Percentiles rank a stretch among this genome's conserved stretches.
Evolutionary conservation across 257 asterid genomes (phyloP).

Genomic region (Prunella vulgaris): DNA sequence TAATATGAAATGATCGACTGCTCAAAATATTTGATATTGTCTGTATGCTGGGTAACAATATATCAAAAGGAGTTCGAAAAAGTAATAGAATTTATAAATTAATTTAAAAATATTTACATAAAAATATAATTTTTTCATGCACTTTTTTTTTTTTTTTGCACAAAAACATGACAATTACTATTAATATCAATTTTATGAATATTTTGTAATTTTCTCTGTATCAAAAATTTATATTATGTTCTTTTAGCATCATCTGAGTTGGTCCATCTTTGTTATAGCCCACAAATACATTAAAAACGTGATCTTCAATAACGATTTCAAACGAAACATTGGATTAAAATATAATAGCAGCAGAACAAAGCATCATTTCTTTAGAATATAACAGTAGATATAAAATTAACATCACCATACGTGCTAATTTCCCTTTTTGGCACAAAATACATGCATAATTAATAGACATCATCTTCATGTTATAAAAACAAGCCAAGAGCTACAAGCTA

Average conservation of each 20-base stretch:
- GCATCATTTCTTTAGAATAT: slow-evolving; percentile 11
- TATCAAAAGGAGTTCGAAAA: too few relatives aligned
- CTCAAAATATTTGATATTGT: too few relatives aligned
- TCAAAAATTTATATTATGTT: not conserved
- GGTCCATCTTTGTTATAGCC: not conserved
- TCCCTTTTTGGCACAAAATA: not conserved
- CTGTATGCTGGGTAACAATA: too few relatives aligned
- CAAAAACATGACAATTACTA: too few relatives aligned
- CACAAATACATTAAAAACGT: not conserved
- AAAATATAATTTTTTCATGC: too few relatives aligned
- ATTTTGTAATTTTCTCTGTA: too few relatives aligned
- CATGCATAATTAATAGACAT: slow-evolving; percentile 13
- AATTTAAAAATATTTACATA: too few relatives aligned
- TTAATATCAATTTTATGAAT: too few relatives aligned
- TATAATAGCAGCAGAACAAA: not conserved
- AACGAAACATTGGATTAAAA: not conserved
- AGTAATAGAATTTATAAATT: too few relatives aligned
- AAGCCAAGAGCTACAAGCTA: not conserved
- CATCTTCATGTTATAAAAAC: slow-evolving; percentile 14
- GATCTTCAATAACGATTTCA: not conserved
- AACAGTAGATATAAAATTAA: too few relatives aligned
- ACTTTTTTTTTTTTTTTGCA: too few relatives aligned
- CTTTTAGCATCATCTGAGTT: not conserved
- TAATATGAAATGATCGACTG: too few relatives aligned
- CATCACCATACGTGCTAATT: not conserved